phyloP scores from a whole-genome alignment of 2,329 filamentous ascomycete species.

The Dendrostoma leiphaemia region DNA sequence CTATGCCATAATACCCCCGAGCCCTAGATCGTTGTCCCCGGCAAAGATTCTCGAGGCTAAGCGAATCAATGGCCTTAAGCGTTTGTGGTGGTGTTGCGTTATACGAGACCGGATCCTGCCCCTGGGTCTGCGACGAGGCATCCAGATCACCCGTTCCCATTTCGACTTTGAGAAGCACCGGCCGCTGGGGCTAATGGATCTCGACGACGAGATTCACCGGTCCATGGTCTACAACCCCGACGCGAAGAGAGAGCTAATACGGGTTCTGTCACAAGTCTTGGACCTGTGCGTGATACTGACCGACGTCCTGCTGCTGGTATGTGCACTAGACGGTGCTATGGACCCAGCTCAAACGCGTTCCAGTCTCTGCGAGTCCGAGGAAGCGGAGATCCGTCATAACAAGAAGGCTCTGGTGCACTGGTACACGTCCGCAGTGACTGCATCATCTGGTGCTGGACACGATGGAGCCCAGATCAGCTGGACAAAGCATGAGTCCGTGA shows the following conservation, averaged over 20 bases:
- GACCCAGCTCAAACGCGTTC: not conserved
- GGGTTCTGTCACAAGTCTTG: constrained; percentile 44
- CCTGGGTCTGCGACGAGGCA: constrained; percentile 43
- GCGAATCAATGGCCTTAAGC: constrained; percentile 31
- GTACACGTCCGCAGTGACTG: constrained; percentile 37
- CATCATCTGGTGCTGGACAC: constrained; percentile 28
- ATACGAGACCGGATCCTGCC: constrained; percentile 47
- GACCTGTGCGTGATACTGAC: constrained; percentile 46
- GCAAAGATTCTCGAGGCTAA: constrained; percentile 2
- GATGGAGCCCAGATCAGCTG: constrained; percentile 32
- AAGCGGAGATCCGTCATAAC: constrained; percentile 30
- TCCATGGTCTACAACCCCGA: constrained; percentile 44
- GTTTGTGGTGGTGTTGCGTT: constrained; percentile 52
- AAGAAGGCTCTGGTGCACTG: constrained; percentile 37
- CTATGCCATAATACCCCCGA: constrained; percentile 27
- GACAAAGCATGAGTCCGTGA: constrained; percentile 43
- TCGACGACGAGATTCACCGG: constrained; percentile 40
- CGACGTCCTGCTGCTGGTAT: constrained; percentile 44
- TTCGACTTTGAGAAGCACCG: constrained; percentile 36
- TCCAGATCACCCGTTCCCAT: constrained; percentile 43
- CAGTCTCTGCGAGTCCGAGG: constrained; percentile 28
- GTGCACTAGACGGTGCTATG: constrained; percentile 37
- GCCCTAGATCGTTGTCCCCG: constrained; percentile 29
- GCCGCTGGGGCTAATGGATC: constrained; percentile 40
- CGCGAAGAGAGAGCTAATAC: constrained; percentile 43